These are phyloP conservation scores for Cladosporium sp. DNA, from an alignment of 2,329 filamentous ascomycete genomes.

Conservation along the genomic window DNA sequence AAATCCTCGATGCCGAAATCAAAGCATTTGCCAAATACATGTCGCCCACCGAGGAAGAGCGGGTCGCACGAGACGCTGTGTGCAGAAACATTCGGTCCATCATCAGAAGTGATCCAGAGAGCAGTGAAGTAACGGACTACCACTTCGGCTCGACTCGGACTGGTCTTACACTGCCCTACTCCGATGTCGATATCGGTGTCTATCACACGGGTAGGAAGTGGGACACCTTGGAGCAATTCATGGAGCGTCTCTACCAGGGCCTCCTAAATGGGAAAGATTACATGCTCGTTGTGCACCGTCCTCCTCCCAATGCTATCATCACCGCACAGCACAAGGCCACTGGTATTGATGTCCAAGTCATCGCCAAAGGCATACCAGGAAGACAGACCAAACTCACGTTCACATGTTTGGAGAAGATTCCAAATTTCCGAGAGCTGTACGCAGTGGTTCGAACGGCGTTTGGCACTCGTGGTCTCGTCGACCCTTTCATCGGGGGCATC, in stretches of 20 bases:
- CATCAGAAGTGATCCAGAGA: background rate
- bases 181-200: conserved; percentile 57
- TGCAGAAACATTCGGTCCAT: background rate
- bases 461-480: conserved; percentile 52
- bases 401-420: conserved; percentile 52
- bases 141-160: conserved; percentile 58
- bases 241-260: conserved; percentile 28
- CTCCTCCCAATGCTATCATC: conserved; percentile 45
- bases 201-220: conserved; percentile 19
- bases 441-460: conserved; percentile 53
- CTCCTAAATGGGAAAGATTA: conserved; percentile 23
- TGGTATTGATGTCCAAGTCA: conserved; percentile 56
- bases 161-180: conserved; percentile 54
- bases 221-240: conserved; percentile 14
- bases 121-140: background rate
- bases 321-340: conserved; percentile 48
- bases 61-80: background rate
- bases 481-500: conserved; percentile 53
- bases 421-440: conserved; percentile 54
- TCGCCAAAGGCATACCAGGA: conserved; percentile 46
- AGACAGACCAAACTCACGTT: conserved; percentile 47
- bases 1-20: conserved; percentile 18
- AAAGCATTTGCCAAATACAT: conserved; percentile 3
- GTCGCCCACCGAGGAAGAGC: background rate
- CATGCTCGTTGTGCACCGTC: conserved; percentile 29